Base-by-base conservation (phyloP, 2,329 filamentous ascomycete genomes). In the Cladobotryum protrusum region DNA sequence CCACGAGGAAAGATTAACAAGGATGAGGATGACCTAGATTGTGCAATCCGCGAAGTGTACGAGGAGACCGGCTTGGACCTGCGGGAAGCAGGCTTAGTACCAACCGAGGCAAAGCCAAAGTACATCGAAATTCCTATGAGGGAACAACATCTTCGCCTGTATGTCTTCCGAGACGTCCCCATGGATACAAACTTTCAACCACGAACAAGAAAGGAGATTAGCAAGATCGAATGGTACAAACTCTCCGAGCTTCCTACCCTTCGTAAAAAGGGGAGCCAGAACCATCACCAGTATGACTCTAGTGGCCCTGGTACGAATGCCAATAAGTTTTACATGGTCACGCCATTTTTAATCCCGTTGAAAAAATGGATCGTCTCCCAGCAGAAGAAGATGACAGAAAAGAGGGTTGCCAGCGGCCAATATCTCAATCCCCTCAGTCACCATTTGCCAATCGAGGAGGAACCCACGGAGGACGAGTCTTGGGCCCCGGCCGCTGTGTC, bases 1-100 rank as follows among this genome's bases (percentile, higher is more conserved):
- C 93, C 93, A 0, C 76, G 92, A 45, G 95, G 93, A 36, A 99
- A 99, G 72, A 97, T 99, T 71, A 96, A 96, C 74, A 95, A 96
- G 70, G 89, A 95, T 61, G 93, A 99, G 67, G 84, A 88, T 52
- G 92, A 99, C 62, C 70, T 97, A 49, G 90, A 93, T 63, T 99
- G 95, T 67, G 93, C 95, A 19, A 79, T 96, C 46, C 83, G 93
- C 46, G 93, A 99, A 63, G 92, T 96, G 4, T 93, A 91, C 63
- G 93, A 99, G 67, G 93, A 99, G 72, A 99, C 93, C 0, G 93
- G 93, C 1, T 89, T 88, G 59, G 89, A 99, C 64, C 76, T 96
- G 47, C 78, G 76, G 32, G 77, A 78, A 33, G 86, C 91, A 19
- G 88, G 87, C 3, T 71, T 97, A 41, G 83, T 96, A 14, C 81